Percentiles rank a stretch among this genome's conserved stretches.
Conservation (phyloP, 2,329 filamentous ascomycete species). For the Amauroascus niger region DNA sequence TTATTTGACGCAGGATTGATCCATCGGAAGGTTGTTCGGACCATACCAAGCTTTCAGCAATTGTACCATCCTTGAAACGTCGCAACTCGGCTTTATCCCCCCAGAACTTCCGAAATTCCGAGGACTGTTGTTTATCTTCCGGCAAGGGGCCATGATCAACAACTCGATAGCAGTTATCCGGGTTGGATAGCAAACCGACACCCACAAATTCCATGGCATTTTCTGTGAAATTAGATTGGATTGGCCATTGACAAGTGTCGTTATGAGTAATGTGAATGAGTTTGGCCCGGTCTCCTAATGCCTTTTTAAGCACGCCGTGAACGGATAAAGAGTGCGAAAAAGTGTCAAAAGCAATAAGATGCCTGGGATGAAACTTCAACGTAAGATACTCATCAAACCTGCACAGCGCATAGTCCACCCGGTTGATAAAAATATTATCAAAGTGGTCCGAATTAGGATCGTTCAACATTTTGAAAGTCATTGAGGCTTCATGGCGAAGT, state of each 20-base stretch:
- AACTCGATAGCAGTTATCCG: conserved; percentile 59
- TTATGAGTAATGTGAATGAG: conserved; percentile 52
- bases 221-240: conserved; percentile 34
- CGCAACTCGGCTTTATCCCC: conserved; percentile 85
- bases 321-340: conserved; percentile 33
- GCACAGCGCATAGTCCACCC: conserved; percentile 42
- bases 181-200: conserved; percentile 63
- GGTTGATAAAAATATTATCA: conserved; percentile 68
- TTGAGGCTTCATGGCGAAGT: conserved; percentile 63
- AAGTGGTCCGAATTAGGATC: conserved; percentile 70
- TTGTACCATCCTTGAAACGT: conserved; percentile 90
- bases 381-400: conserved; percentile 47
- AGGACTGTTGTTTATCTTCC: conserved; percentile 74
- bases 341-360: conserved; percentile 23
- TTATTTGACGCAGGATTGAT: conserved; percentile 69
- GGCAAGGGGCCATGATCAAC: conserved; percentile 83
- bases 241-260: conserved; percentile 38
- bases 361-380: conserved; percentile 26
- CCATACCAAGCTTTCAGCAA: conserved; percentile 89
- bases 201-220: conserved; percentile 34
- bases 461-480: conserved; percentile 64
- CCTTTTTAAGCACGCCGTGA: conserved; percentile 56
- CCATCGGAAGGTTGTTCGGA: conserved; percentile 48
- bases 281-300: conserved; percentile 64
- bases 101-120: conserved; percentile 83